Base-by-base conservation (phyloP, 1,284 basidiomycete genomes). In the Stereum hirsutum region DNA sequence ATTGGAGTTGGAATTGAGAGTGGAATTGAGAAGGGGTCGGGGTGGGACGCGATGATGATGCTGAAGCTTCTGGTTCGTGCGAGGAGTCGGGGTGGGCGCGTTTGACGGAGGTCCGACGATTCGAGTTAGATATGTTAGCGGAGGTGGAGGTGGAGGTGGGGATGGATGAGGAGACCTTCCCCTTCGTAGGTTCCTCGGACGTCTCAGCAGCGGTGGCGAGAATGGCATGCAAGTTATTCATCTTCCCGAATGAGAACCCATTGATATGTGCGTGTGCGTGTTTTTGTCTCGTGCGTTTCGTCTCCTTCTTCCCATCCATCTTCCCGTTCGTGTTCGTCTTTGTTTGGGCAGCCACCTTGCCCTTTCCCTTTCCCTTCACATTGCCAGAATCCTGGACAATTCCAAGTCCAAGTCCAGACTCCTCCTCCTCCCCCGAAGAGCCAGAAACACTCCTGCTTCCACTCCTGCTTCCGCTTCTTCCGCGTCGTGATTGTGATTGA, bases 231-330 rank as follows among this genome's bases (percentile, higher is more conserved):
- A n/a, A n/a, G n/a, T n/a, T n/a, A n/a, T 64, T 52, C 42, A 60
- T 55, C 43, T 58, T 64, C 19, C 49, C 43, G 28, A 59, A 62
- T 32, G 59, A 41, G 25, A 57, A 45, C 11, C 53, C 56, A 35
- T 52, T 51, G 20, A 55, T 52, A 12, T 55, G 34, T 11, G 45
- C 48, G n/a, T n/a, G n/a, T n/a, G n/a, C n/a, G n/a, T n/a, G n/a
- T n/a, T n/a, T n/a, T n/a, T n/a, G n/a, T n/a, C n/a, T n/a, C n/a
- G n/a, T n/a, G n/a, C n/a, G n/a, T 24, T 38, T 48, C 43, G 54
- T 59, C 19, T 49, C 46, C 26, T 49, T 51, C 41, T 46, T 41
- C 31, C 40, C 39, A 28, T 46, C 50, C 27, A 41, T 33, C 38
- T 48, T 55, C n/a, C n/a, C n/a, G n/a, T n/a, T n/a, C n/a, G n/a